Conservation (phyloP, 1,284 basidiomycete species). For the Tetrapyrgos nigripes region DNA sequence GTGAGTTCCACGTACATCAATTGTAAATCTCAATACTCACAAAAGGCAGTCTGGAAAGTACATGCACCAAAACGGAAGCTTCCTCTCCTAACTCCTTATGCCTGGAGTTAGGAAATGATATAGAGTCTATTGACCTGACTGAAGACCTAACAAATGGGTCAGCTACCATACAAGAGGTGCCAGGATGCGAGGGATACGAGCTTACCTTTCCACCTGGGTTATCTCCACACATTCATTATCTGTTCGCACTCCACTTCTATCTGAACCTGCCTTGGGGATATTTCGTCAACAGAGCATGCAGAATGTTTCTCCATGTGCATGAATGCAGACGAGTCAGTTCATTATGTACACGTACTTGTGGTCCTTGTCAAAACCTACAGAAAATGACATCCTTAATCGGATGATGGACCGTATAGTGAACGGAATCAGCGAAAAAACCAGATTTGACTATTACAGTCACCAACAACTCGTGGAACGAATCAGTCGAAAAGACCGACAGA, state of each 20-base stretch:
- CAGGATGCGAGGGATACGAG: neutral
- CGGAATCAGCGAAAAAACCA: slow-evolving; percentile 21
- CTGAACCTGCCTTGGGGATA: slow-evolving; percentile 30
- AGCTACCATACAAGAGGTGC: neutral
- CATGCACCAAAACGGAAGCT: neutral
- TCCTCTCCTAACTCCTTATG: too few species aligned
- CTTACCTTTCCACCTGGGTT: slow-evolving; percentile 19
- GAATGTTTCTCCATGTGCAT: slow-evolving; percentile 19
- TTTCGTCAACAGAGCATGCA: slow-evolving; percentile 12
- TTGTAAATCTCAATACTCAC: too few species aligned
- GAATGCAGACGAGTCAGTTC: slow-evolving; percentile 12
- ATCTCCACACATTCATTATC: slow-evolving; percentile 20
- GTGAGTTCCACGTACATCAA: neutral
- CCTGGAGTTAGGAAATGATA: neutral
- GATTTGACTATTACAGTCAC: slow-evolving; percentile 18
- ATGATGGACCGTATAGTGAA: slow-evolving; percentile 18
- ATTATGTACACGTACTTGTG: slow-evolving; percentile 10
- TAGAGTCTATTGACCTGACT: neutral
- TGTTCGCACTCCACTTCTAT: slow-evolving; percentile 27
- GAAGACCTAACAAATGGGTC: too few species aligned
- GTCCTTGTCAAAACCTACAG: slow-evolving; percentile 19
- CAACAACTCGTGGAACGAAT: slow-evolving; percentile 18
- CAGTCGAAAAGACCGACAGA: slow-evolving; percentile 16
- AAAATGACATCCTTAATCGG: slow-evolving; percentile 18
- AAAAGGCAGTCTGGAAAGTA: too few species aligned